Conservation (phyloP, 257 asterid genomes). For the Rauvolfia tetraphylla region DNA sequence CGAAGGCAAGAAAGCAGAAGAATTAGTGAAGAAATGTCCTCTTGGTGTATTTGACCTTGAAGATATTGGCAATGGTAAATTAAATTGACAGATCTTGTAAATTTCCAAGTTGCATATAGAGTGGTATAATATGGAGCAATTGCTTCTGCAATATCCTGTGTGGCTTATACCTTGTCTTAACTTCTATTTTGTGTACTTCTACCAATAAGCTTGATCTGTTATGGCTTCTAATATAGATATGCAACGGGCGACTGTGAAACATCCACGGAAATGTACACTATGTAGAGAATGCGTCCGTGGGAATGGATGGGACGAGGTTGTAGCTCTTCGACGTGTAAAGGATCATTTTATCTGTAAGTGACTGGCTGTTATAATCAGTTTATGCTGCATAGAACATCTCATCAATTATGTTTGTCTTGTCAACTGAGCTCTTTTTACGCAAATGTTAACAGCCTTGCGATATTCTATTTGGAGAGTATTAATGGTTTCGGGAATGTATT, state of each 20-base stretch:
- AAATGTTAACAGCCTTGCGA: neutral
- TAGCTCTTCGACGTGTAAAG: constrained; percentile 70
- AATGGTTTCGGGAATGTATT: neutral
- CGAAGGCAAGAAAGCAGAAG: constrained; percentile 68
- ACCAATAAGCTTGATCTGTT: neutral
- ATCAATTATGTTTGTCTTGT: neutral
- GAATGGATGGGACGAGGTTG: constrained; percentile 72
- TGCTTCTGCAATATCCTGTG: neutral
- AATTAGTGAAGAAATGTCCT: constrained; percentile 82
- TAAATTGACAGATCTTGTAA: neutral
- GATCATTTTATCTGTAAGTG: constrained; percentile 87
- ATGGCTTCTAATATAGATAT: constrained; percentile 35
- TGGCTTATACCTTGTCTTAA: neutral
- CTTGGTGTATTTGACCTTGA: constrained; percentile 86
- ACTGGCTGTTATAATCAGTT: neutral
- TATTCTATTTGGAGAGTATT: neutral
- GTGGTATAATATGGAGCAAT: neutral
- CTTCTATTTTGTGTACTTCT: neutral
- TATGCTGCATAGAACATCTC: neutral
- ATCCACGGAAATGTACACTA: constrained; percentile 82
- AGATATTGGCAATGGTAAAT: constrained; percentile 70
- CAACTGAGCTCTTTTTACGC: neutral
- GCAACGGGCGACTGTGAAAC: constrained; percentile 70
- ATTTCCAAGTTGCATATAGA: neutral
- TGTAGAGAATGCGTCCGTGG: constrained; percentile 91